phyloP scores from a whole-genome alignment of 257 asterid species.

The Dorcoceras hygrometricum region DNA sequence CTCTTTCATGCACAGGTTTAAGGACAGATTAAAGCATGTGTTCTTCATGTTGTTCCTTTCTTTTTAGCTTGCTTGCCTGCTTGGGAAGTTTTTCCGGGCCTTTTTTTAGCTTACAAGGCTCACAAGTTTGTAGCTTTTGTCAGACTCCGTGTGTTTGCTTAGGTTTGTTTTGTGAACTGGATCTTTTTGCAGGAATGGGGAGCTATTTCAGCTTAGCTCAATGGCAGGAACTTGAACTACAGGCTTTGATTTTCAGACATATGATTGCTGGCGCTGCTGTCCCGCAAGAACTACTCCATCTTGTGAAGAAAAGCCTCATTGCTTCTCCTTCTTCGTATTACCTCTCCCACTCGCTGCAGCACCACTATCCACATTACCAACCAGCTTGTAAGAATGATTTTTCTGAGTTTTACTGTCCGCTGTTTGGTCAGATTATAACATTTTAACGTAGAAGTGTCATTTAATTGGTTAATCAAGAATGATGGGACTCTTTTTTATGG shows the following conservation, averaged over 20 bases:
- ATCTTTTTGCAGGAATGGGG: constrained; percentile 46
- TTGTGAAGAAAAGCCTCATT: constrained; percentile 70
- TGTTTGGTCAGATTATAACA: not conserved
- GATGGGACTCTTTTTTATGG: not conserved
- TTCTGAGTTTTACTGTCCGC: not conserved
- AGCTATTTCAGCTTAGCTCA: constrained; percentile 76
- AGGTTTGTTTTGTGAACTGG: not conserved
- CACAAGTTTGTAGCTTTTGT: not conserved
- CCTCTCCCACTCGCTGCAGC: constrained; percentile 39
- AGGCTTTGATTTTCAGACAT: constrained; percentile 78
- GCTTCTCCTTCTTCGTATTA: constrained; percentile 41
- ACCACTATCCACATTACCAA: constrained; percentile 46
- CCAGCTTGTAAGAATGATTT: constrained; percentile 58
- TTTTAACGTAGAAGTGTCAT: not conserved
- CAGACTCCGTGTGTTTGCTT: not conserved
- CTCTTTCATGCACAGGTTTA: not conserved
- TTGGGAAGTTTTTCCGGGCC: not conserved
- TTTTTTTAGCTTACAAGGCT: constrained; percentile 22
- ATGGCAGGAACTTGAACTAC: constrained; percentile 94
- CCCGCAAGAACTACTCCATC: constrained; percentile 69
- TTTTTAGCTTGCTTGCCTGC: constrained; percentile 4
- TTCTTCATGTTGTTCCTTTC: not conserved
- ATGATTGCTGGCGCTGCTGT: constrained; percentile 75
- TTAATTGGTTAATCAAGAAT: too few relatives aligned
- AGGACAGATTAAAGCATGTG: constrained; percentile 12